Base-by-base conservation (phyloP, 345 rosid species). In the Euphorbia pulcherrima region DNA sequence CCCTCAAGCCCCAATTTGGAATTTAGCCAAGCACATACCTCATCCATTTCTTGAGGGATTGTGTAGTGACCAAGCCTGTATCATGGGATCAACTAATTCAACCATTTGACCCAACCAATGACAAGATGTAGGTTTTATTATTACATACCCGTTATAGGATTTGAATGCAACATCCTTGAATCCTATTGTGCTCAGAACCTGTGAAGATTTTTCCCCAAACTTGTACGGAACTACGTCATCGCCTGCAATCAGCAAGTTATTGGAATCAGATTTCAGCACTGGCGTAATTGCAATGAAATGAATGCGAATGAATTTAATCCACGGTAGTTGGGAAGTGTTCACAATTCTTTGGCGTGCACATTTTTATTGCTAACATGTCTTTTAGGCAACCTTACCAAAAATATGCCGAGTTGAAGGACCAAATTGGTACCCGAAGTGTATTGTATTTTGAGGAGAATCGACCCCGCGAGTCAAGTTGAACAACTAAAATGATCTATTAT, bases 51-150 rank as follows among this genome's bases (percentile, higher is more conserved):
- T 73, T 89, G 84, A 16, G 96, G 96, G 72, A 85, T 83, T 8
- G 96, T 93, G 82, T 85, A 78, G 81, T 93, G 99, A 33, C 99
- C 99, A 40, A 93, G 96, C 79, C 88, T 89, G 80, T 67, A 69
- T 20, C 30, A 44, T 48, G 39, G 9, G 55, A 11, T 41, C 28
- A 5, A 60, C 30, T 29, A 27, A 1, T 39, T 16, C 40, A 37
- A 10, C 6, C 2, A 35, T 52, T 63, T 33, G 50, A 60, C 53
- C n/a, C n/a, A n/a, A n/a, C n/a, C n/a, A n/a, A 41, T 24, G 35
- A 41, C 24, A 33, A 23, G 48, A 26, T 17, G 5, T 33, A 4
- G 41, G 33, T 12, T 21, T 26, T 60, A 21, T 51, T 48, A 33
- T 13, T 51, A 72, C 85, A 64, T 71, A 89, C 96, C 96, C 90